A percentile compares a stretch with the other conserved stretches of the same genome.
phyloP scores from a whole-genome alignment of 768 basidiomycete species.

The Auriculariales sp. region DNA sequence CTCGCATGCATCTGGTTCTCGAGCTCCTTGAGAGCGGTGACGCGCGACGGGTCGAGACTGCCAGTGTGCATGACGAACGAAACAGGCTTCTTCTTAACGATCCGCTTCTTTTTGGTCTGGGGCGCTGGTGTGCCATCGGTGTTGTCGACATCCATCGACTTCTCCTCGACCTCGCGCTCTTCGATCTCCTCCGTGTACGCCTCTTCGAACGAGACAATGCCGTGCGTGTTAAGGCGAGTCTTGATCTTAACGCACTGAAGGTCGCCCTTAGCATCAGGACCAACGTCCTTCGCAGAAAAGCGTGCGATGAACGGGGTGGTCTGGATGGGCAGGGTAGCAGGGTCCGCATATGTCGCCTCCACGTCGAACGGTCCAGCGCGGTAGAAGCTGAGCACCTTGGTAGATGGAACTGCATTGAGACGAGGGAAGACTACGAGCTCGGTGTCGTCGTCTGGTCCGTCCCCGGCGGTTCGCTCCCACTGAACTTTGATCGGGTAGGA shows the following conservation, averaged over 20 bases:
- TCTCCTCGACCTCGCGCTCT: conserved; percentile 39
- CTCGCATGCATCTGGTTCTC: conserved; percentile 80
- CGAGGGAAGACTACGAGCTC: conserved; percentile 83
- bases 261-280: conserved; percentile 49
- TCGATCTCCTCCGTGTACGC: conserved; percentile 69
- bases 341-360: conserved; percentile 72
- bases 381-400: conserved; percentile 92
- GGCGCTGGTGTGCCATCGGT: conserved; percentile 28
- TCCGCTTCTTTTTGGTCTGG: conserved; percentile 72
- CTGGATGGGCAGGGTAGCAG: conserved; percentile 51
- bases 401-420: conserved; percentile 78
- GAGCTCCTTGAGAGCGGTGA: conserved; percentile 60
- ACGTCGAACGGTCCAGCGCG: conserved; percentile 80
- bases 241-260: conserved; percentile 79
- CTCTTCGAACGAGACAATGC: conserved; percentile 72
- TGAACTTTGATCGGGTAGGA: conserved; percentile 82
- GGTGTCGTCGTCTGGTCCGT: conserved; percentile 74
- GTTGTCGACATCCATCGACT: conserved; percentile 54
- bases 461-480: conserved; percentile 63
- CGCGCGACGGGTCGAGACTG: conserved; percentile 43
- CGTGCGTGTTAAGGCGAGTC: conserved; percentile 75
- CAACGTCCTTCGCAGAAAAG: conserved; percentile 74
- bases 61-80: conserved; percentile 51
- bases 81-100: conserved; percentile 72
- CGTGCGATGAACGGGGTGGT: conserved; percentile 78